Evolutionary conservation across 2,329 filamentous ascomycete genomes (phyloP), one percentile per base, ranked within the genome.

Genomic region (Penicillium sclerotigenum): DNA sequence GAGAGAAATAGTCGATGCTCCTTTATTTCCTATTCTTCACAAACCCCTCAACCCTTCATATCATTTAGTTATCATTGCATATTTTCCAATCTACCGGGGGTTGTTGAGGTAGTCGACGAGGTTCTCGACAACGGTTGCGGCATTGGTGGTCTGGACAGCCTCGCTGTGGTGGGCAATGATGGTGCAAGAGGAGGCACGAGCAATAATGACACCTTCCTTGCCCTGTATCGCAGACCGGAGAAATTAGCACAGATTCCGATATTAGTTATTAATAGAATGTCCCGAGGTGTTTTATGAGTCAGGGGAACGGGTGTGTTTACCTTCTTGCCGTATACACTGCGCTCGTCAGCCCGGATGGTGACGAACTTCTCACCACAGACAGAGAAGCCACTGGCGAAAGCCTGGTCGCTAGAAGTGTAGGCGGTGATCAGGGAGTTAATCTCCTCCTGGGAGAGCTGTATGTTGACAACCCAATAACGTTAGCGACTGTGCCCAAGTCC

Each of bases 161-260:
- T 96, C 90, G 65, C 81, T 82, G 82, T 97, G 91, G 81, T 96
- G 91, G 66, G 86, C 89, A 73, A 99, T 79, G 72, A 99, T 84
- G 74, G 97, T 87, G 66, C 91, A 90, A 78, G 95, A 88, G 70
- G 83, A 87, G 69, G 93, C 95, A 82, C 95, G 96, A 77, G 87
- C 87, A 68, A 94, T 84, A 71, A 88, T 81, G 69, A 96, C 78
- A 64, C 94, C 94, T 72, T 87, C 84, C 73, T 87, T 90, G 67
- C 89, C 91, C 87, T 90, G 60, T 11, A 62, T 63, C 38, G 20
- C 28, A 38, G 42, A 24, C 29, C 16, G 28, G 45, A 34, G n/a
- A 57, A 45, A 60, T 55, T 22, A 33, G 37, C 8, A 54, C n/a
- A 11, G 5, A 52, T 41, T 18, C 24, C 0, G 13, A 11, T 22